Conservation (phyloP, 768 basidiomycete genomes). For the Mycena haematopus region DNA sequence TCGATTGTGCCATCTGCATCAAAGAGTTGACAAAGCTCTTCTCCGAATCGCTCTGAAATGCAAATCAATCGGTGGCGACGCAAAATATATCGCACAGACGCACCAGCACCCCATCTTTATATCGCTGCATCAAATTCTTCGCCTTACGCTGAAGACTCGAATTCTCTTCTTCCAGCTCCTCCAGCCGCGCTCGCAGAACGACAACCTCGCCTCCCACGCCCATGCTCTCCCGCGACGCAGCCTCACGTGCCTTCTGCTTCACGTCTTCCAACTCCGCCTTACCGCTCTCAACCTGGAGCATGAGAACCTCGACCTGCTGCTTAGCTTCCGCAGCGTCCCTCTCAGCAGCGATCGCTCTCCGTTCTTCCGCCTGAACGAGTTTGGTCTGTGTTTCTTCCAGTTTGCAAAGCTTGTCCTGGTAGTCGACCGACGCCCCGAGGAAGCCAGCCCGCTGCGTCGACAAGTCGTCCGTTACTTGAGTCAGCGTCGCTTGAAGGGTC, state of each 20-base stretch:
- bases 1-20: conserved; percentile 49
- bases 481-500: conserved; percentile 33
- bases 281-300: conserved; percentile 25
- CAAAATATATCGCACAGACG: conserved; percentile 16
- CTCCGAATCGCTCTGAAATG: conserved; percentile 53
- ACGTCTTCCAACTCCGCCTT: conserved; percentile 21
- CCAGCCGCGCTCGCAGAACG: conserved; percentile 28
- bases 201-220: conserved; percentile 18
- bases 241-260: conserved; percentile 21
- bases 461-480: conserved; percentile 39
- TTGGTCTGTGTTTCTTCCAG: conserved; percentile 29
- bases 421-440: conserved; percentile 27
- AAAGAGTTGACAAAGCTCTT: conserved; percentile 55
- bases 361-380: conserved; percentile 35
- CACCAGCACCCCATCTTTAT: conserved; percentile 56
- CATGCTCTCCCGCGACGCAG: conserved; percentile 20
- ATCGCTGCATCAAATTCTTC: conserved; percentile 44
- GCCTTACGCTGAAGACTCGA: conserved; percentile 34
- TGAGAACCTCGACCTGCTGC: conserved; percentile 25
- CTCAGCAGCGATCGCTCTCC: conserved; percentile 38
- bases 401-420: conserved; percentile 38
- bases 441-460: conserved; percentile 29
- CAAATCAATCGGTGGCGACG: neutral
- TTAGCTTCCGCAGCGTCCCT: conserved; percentile 31
- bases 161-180: conserved; percentile 34